phyloP scores from a whole-genome alignment of 306 rosid genomes.

The Begonia peltatifolia region DNA sequence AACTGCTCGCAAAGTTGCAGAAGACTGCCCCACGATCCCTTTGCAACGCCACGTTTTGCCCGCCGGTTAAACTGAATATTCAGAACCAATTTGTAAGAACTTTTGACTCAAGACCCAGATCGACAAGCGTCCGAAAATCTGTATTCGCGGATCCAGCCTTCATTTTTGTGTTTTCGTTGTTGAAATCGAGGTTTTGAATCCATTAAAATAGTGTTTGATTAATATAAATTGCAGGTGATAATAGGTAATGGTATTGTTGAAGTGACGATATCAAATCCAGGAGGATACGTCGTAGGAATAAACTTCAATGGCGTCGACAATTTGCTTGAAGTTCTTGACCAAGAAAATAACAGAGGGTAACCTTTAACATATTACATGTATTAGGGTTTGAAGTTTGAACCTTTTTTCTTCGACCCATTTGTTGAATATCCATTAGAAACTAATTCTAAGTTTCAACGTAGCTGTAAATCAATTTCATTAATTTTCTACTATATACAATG shows the following conservation, averaged over 20 bases:
- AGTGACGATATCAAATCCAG: conserved; percentile 62
- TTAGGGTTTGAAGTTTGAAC: not conserved
- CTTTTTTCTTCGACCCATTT: not conserved
- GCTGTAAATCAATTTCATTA: too few relatives aligned
- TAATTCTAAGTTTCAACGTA: too few relatives aligned
- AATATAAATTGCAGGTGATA: conserved; percentile 29
- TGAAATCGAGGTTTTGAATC: too few relatives aligned
- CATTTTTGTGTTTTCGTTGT: not conserved
- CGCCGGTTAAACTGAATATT: conserved; percentile 17
- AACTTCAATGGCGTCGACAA: conserved; percentile 54
- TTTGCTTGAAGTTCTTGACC: conserved; percentile 41
- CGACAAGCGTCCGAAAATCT: not conserved
- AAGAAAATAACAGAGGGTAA: conserved; percentile 50
- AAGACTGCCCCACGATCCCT: not conserved
- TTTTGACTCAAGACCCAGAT: not conserved
- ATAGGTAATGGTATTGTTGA: conserved; percentile 65
- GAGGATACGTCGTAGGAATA: conserved; percentile 57
- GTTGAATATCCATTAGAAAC: not conserved
- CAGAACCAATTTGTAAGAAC: conserved; percentile 31
- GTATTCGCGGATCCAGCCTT: not conserved
- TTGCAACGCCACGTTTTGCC: not conserved
- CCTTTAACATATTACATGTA: not conserved
- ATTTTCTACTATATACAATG: not conserved
- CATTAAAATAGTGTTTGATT: not conserved
- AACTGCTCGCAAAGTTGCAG: too few relatives aligned